Evolutionary conservation across 805 yeast genomes (phyloP).

Genomic region (Debaryomyces hansenii): DNA sequence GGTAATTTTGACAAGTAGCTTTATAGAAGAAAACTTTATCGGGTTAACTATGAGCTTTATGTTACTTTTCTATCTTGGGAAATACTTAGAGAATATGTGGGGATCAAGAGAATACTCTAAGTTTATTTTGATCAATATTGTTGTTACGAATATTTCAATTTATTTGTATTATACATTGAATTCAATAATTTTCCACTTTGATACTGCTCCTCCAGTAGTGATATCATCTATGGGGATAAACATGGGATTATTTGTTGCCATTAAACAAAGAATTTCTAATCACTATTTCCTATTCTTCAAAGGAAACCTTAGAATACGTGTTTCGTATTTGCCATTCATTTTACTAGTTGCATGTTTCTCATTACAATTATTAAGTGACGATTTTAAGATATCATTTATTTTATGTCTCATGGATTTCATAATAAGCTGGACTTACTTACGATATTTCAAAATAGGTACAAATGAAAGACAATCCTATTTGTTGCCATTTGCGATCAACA

Average conservation of each 20-base stretch:
- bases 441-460: slow-evolving; percentile 41
- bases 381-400: slow-evolving; percentile 22
- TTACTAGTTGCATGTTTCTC: slow-evolving; percentile 21
- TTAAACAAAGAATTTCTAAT: slow-evolving; percentile 66
- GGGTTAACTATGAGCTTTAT: slow-evolving; percentile 37
- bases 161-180: slow-evolving; percentile 23
- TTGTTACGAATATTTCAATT: slow-evolving; percentile 35
- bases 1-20: slow-evolving; percentile 48
- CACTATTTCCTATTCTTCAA: slow-evolving; percentile 52
- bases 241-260: slow-evolving; percentile 60
- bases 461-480: slow-evolving; percentile 45
- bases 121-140: slow-evolving; percentile 41
- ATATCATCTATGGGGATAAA: slow-evolving; percentile 57
- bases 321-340: slow-evolving; percentile 40
- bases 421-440: slow-evolving; percentile 39
- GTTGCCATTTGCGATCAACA: slow-evolving; percentile 30
- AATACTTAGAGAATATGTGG: slow-evolving; percentile 69
- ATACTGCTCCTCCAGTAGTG: slow-evolving; percentile 42
- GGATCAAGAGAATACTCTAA: slow-evolving; percentile 51
- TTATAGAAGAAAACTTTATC: slow-evolving; percentile 46
- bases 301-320: slow-evolving; percentile 45
- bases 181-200: slow-evolving; percentile 12
- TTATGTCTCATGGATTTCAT: slow-evolving; percentile 31
- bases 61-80: slow-evolving; percentile 52
- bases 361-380: slow-evolving; percentile 24